Evolutionary conservation across 306 rosid species (phyloP).

Genomic region (Prunus mongolica): DNA sequence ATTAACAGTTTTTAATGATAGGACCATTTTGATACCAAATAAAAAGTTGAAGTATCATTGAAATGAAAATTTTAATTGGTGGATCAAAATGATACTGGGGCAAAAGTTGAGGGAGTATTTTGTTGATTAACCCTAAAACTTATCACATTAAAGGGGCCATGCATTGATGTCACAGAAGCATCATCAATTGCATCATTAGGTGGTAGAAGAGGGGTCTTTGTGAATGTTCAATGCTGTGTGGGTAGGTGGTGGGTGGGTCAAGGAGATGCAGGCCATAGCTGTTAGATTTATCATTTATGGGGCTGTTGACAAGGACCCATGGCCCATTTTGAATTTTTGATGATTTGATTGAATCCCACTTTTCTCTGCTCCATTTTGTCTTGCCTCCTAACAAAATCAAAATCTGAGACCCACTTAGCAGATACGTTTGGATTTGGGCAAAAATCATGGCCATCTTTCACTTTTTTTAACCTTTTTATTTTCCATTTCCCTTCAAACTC

Average conservation of each 20-base stretch:
- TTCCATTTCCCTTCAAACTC: not conserved
- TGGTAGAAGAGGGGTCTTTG: not conserved
- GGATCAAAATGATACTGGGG: no score
- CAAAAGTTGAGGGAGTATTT: no score
- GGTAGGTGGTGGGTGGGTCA: conserved; percentile 2
- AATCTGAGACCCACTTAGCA: conserved; percentile 38
- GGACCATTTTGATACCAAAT: no score
- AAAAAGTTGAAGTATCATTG: no score
- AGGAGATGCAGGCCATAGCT: not conserved
- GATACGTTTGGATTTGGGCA: conserved; percentile 38
- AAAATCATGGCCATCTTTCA: conserved; percentile 28
- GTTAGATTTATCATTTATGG: conserved; percentile 8
- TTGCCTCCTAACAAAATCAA: conserved; percentile 31
- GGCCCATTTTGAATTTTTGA: not conserved
- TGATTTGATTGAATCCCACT: conserved; percentile 27
- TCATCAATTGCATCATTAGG: conserved; percentile 28
- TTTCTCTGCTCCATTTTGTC: conserved; percentile 23
- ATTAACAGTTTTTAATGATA: no score
- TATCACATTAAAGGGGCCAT: not conserved
- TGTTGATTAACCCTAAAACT: no score
- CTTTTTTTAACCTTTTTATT: not conserved
- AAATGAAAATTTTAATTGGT: no score
- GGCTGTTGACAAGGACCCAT: conserved; percentile 19
- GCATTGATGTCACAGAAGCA: conserved; percentile 41
- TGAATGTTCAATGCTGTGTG: conserved; percentile 4